Base-by-base conservation (phyloP, 305 asterid species). In the Fraxinus platypoda region DNA sequence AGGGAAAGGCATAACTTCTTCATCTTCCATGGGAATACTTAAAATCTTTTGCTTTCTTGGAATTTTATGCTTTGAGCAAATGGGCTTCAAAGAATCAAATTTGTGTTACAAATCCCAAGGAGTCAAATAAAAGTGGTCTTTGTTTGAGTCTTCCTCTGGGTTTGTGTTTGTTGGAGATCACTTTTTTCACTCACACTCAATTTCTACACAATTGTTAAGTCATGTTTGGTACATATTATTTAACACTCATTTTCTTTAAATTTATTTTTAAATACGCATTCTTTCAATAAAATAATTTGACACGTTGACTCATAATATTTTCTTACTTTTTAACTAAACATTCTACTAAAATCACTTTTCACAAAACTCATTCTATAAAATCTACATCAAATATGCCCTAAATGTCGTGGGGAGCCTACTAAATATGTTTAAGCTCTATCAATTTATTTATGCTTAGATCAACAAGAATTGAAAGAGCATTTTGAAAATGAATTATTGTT, bases 11-110 rank as follows among this genome's bases (percentile, higher is more conserved):
- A 84, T 83, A 87, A 83, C 81, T 62, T 80, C 84, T 78, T 70
- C 83, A 85, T 77, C 83, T 78, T 59, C 83, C 86, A 75, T 84
- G 85, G 90, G 92, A 86, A 85, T 81, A 82, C 88, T 72, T 84
- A 76, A 89, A 11, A 38, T 46, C 87, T 83, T 87, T 87, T 81
- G 80, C 87, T 83, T 87, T 78, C 21, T 68, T 19, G 77, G 80
- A 78, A 52, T 25, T 28, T 73, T 28, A 71, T 70, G 33, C 35
- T 80, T 62, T 71, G 37, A 68, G 23, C 68, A 33, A 73, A 15
- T 46, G 6, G 59, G 26, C 28, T 49, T 31, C 71, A 72, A 34
- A 26, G 78, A 80, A 12, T 72, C 74, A 4, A 9, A 28, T 68
- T 68, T 68, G 19, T 26, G 74, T 68, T 68, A 74, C 83, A 80